Base-by-base conservation (phyloP, 495 filamentous ascomycete species). In the Barbatosphaeria neglecta region DNA sequence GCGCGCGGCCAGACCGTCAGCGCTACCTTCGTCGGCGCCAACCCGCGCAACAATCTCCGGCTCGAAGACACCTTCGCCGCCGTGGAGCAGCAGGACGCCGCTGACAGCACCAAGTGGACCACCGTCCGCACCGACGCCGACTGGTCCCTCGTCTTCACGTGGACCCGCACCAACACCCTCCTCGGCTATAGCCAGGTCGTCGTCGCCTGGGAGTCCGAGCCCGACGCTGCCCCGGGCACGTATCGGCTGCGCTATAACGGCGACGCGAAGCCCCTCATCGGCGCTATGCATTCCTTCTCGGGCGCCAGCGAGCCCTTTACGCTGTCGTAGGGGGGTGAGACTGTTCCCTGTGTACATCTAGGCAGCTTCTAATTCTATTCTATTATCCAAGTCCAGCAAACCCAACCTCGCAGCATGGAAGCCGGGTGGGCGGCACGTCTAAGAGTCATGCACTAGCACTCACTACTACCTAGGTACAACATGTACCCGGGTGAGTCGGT, bases 171-270 rank as follows among this genome's bases (percentile, higher is more conserved):
- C 17, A 84, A 83, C 55, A 65, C 51, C 0, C 40, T 87, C 13
- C 62, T 89, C 22, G 90, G 87, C 1, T 78, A 82, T 39, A 95
- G 87, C 57, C 72, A 83, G 51, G 90, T 89, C 27, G 82, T 72
- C 3, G 67, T 95, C 27, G 67, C 61, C 20, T 98, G 92, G 92
- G 74, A 90, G 66, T 85, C 84, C 43, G 81, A 80, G 50, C 45
- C 47, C 24, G 57, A 65, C 22, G 63, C 76, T 17, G 60, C 66
- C 52, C 61, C 64, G 37, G 90, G 88, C 15, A 80, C 72, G 44
- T 96, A 94, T 65, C 72, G 92, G 41, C 68, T 92, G 35, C 78
- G 71, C 65, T 97, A 98, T 58, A 87, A 83, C 67, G 92, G 92
- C 0, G 88, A 95, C 67, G 72, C 74, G 18, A 96, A 90, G 72